Evolutionary conservation across 768 basidiomycete species (phyloP), one percentile per base, ranked within the genome.

Genomic region (Leucocoprinus leucothites): DNA sequence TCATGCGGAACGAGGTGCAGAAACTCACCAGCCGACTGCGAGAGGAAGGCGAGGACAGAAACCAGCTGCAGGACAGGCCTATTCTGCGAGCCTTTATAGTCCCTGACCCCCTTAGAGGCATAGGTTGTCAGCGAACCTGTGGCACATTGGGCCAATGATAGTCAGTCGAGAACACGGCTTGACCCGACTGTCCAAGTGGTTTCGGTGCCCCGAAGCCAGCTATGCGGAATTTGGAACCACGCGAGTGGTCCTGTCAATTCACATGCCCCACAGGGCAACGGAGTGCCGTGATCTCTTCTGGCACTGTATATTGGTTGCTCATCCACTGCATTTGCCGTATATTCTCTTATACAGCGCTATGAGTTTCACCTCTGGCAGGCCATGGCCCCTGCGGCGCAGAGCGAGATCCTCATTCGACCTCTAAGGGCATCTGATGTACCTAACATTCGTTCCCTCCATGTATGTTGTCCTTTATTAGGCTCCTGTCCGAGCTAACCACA

Each of bases 361-460:
- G 31, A 13, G 26, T 11, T n/a, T 7, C 22, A 40, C 18, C 25
- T 9, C n/a, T 19, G 16, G 19, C 26, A 11, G 11, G 24, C 48
- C 53, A 63, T 61, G 60, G 47, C 59, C 24, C 16, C 55, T 51
- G 45, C 35, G 16, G 22, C 48, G 48, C 56, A 52, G 16, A 51
- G 60, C 56, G 64, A 70, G 49, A 51, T 75, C 50, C 41, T 65
- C 44, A 58, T 76, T 41, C 67, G 66, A 35, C 68, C 71, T 3
- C 61, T 77, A 55, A 67, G 68, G 14, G 69, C 71, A 11, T 46
- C 64, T 43, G 73, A 76, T 53, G 61, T 78, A 21, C 61, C 66
- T 4, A 61, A 60, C 19, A 63, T 76, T 36, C 69, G 69, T 34
- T 64, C 73, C 9, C 65, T 79, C 9, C 79, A 80, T 71, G 79